A percentile compares a stretch with the other conserved stretches of the same genome.
These are phyloP conservation scores for Plicaturopsis crispa DNA, from an alignment of 768 basidiomycete genomes.

Conservation along the genomic window DNA sequence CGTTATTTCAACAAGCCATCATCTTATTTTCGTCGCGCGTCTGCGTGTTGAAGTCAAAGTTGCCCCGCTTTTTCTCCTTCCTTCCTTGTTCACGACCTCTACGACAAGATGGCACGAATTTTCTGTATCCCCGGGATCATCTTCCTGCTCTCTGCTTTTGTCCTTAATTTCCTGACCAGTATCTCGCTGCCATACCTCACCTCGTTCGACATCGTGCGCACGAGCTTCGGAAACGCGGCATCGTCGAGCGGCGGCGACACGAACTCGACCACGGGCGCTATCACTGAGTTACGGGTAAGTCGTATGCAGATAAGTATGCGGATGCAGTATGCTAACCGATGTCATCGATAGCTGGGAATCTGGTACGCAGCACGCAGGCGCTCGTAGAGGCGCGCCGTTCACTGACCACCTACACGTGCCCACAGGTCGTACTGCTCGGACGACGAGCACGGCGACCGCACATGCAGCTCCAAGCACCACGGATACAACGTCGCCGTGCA, in stretches of 20 bases:
- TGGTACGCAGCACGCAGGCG: constrained; percentile 36
- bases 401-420: constrained; percentile 6
- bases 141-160: constrained; percentile 52
- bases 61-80: no score
- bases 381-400: background rate
- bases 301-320: background rate
- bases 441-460: constrained; percentile 29
- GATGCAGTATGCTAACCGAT: no score
- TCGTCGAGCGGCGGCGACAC: no score
- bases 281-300: constrained; percentile 51
- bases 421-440: constrained; percentile 59
- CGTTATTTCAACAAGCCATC: no score
- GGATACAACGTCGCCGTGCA: constrained; percentile 45
- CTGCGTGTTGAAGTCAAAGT: no score
- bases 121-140: constrained; percentile 59
- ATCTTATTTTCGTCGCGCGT: no score
- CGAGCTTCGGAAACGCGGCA: constrained; percentile 33
- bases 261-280: no score
- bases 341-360: constrained; percentile 67
- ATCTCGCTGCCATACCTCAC: constrained; percentile 66
- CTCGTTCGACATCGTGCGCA: constrained; percentile 58
- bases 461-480: constrained; percentile 47
- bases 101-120: constrained; percentile 38
- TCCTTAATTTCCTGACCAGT: constrained; percentile 60
- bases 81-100: no score